phyloP scores from a whole-genome alignment of 2,329 filamentous ascomycete species.

The Phialophora expanda region DNA sequence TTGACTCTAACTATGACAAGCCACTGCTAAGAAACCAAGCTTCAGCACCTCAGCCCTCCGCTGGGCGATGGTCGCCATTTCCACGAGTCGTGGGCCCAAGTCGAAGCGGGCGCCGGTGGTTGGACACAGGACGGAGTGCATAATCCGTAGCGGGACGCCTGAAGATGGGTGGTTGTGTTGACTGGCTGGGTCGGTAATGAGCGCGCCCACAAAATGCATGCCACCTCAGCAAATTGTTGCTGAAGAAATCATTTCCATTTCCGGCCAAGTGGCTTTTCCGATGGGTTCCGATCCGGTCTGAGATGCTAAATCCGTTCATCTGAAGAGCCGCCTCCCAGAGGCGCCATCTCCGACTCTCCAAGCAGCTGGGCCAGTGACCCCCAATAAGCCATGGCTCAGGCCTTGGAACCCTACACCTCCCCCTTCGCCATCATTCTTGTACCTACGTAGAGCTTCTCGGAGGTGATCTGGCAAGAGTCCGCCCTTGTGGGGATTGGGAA shows the following conservation, averaged over 20 bases:
- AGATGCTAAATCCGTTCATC: slow-evolving; percentile 39
- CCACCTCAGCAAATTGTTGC: background rate
- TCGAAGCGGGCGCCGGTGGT: background rate
- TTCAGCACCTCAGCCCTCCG: background rate
- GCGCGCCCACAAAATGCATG: slow-evolving; percentile 1
- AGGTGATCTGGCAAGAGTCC: slow-evolving; percentile 56
- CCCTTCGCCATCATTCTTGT: slow-evolving; percentile 56
- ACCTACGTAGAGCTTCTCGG: slow-evolving; percentile 56
- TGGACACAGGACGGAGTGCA: background rate
- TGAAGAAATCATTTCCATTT: background rate
- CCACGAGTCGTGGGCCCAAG: background rate
- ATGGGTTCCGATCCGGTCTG: background rate
- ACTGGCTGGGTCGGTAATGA: background rate
- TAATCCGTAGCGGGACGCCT: background rate
- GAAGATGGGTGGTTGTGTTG: background rate
- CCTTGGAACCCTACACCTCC: slow-evolving; percentile 56
- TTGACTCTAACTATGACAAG: background rate
- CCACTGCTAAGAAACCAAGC: background rate
- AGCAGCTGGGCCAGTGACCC: slow-evolving; percentile 50
- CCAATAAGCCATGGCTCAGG: slow-evolving; percentile 53
- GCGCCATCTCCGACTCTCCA: slow-evolving; percentile 47
- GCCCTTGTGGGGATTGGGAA: slow-evolving; percentile 52
- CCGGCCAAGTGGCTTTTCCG: background rate
- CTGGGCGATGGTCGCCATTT: background rate
- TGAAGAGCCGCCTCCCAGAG: slow-evolving; percentile 52